phyloP scores from a whole-genome alignment of 306 rosid genomes.

The Alnus rubra region DNA sequence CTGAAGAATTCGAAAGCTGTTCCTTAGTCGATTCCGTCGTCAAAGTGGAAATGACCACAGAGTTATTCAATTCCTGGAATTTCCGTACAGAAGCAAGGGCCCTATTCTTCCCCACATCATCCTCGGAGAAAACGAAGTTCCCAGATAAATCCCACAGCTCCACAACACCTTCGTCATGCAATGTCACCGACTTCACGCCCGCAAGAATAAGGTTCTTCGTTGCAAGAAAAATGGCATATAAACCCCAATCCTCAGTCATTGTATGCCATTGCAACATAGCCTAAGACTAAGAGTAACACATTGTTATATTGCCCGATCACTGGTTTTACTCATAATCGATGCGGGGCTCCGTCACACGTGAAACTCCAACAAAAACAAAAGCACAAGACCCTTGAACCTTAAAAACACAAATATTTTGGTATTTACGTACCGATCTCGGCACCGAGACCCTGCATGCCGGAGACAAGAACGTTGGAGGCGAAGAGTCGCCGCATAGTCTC shows the following conservation, averaged over 20 bases:
- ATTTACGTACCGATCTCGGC: slow-evolving; percentile 73
- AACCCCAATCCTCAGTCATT: neutral
- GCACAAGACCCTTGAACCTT: neutral
- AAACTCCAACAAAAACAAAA: no score
- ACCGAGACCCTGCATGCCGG: slow-evolving; percentile 95
- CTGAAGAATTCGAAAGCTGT: slow-evolving; percentile 70
- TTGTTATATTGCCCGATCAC: no score
- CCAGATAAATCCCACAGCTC: slow-evolving; percentile 86
- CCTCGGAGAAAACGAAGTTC: slow-evolving; percentile 66
- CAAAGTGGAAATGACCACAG: slow-evolving; percentile 60
- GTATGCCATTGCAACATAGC: neutral
- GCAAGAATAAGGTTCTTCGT: slow-evolving; percentile 95
- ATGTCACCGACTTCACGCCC: slow-evolving; percentile 85
- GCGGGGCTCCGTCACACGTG: no score
- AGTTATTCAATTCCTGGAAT: slow-evolving; percentile 91
- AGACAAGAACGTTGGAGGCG: slow-evolving; percentile 72
- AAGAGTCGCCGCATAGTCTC: slow-evolving; percentile 92
- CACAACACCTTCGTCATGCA: slow-evolving; percentile 78
- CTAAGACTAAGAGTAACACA: neutral
- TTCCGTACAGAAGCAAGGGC: slow-evolving; percentile 75
- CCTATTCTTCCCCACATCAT: slow-evolving; percentile 74
- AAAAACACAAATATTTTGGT: neutral
- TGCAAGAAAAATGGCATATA: slow-evolving; percentile 30
- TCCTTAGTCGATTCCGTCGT: slow-evolving; percentile 57
- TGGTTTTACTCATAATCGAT: no score